Conservation (phyloP, 805 yeast genomes). For the Kluyveromyces aestuarii region DNA sequence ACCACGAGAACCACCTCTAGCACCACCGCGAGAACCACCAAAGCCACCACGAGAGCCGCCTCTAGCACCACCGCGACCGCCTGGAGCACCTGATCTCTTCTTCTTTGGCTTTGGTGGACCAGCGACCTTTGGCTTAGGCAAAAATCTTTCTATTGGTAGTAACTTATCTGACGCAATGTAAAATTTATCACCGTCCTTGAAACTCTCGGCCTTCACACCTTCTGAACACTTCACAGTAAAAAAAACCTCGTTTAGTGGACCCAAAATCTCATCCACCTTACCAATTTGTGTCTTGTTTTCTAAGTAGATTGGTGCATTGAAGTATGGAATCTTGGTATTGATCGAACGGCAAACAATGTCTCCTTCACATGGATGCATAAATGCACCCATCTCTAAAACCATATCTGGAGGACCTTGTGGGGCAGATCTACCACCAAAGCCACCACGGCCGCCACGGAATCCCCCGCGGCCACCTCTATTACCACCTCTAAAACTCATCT, state of each 20-base stretch:
- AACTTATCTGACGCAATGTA: conserved; percentile 92
- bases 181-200: conserved; percentile 93
- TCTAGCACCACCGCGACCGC: conserved; percentile 40
- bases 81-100: conserved; percentile 51
- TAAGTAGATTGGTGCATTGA: conserved; percentile 95
- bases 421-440: conserved; percentile 59
- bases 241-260: conserved; percentile 95
- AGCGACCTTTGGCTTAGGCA: conserved; percentile 88
- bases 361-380: conserved; percentile 89
- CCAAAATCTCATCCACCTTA: conserved; percentile 95
- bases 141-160: conserved; percentile 90
- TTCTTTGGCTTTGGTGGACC: conserved; percentile 76
- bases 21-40: conserved; percentile 36
- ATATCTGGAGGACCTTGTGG: conserved; percentile 95
- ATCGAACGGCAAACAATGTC: conserved; percentile 95
- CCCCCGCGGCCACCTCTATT: conserved; percentile 31
- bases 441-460: conserved; percentile 37
- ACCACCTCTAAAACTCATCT: conserved; percentile 35
- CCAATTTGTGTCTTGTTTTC: conserved; percentile 96
- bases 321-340: conserved; percentile 90
- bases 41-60: conserved; percentile 36
- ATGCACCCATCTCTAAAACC: conserved; percentile 91
- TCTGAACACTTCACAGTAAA: conserved; percentile 94
- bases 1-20: conserved; percentile 40
- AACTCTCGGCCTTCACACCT: conserved; percentile 90